phyloP scores from a whole-genome alignment of 2,329 filamentous ascomycete genomes.

The Pezicula neosporulosa region DNA sequence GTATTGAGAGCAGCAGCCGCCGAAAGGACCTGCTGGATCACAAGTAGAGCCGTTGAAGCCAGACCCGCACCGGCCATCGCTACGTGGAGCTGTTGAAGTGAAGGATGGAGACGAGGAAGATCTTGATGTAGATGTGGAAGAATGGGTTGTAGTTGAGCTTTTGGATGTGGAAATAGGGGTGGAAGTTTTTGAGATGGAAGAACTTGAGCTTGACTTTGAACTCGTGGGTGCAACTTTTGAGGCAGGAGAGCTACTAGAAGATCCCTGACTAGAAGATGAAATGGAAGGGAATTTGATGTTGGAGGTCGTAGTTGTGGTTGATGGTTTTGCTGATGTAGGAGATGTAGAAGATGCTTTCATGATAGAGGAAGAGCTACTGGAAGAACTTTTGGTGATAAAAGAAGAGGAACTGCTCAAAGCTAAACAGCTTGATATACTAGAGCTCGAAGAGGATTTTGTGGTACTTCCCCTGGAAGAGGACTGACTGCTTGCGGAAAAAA shows the following conservation, averaged over 20 bases:
- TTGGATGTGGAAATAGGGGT: background rate
- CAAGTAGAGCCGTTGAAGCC: slow-evolving; percentile 10
- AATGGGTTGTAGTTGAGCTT: too few species aligned
- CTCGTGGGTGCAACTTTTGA: too few species aligned
- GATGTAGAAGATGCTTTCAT: background rate
- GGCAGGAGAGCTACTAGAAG: too few species aligned
- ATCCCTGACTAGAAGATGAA: background rate
- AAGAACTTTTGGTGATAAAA: background rate
- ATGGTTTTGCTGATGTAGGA: background rate
- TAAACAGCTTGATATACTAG: background rate
- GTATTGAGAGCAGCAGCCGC: slow-evolving; percentile 12
- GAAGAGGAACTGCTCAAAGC: background rate
- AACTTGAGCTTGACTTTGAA: background rate
- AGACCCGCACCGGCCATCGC: slow-evolving; percentile 14
- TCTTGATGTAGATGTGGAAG: too few species aligned
- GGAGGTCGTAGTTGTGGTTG: background rate
- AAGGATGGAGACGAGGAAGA: background rate
- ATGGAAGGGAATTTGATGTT: background rate
- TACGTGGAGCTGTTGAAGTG: slow-evolving; percentile 3
- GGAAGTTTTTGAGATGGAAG: background rate
- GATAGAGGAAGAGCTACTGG: background rate
- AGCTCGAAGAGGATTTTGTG: background rate
- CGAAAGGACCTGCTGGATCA: slow-evolving; percentile 6
- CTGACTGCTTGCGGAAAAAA: background rate
- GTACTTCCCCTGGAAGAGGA: background rate